These are phyloP conservation scores for Debaryomycetaceae sp. DNA, from an alignment of 1,139 yeast genomes.

Conservation along the genomic window DNA sequence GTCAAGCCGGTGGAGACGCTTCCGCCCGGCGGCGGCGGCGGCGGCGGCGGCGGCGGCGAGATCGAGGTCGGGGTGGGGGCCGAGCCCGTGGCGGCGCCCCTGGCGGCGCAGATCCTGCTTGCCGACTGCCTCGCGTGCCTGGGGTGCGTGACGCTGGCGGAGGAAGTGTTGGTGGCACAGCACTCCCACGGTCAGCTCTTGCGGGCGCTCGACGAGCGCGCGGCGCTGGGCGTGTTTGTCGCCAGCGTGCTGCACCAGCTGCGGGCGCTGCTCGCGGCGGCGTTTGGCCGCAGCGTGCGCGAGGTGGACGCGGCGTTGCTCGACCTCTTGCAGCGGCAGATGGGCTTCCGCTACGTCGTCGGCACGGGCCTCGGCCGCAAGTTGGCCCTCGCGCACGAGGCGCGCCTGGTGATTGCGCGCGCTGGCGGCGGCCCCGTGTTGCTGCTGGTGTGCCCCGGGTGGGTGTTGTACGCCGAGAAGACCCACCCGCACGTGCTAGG, in stretches of 20 bases:
- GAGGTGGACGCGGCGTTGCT: constrained; percentile 59
- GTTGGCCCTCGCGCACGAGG: constrained; percentile 59
- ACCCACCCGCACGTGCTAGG: constrained; percentile 85
- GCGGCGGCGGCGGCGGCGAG: constrained; percentile 25
- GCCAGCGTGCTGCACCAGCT: constrained; percentile 86
- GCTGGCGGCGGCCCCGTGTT: constrained; percentile 35
- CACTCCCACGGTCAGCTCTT: constrained; percentile 83
- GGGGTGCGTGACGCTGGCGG: constrained; percentile 96
- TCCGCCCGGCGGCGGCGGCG: constrained; percentile 17
- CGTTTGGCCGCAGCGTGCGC: constrained; percentile 50
- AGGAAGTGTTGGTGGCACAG: constrained; percentile 83
- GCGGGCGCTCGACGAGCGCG: constrained; percentile 45
- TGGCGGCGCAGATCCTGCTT: constrained; percentile 83
- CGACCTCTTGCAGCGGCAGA: constrained; percentile 50
- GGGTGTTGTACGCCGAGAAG: constrained; percentile 94
- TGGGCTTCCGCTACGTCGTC: constrained; percentile 72
- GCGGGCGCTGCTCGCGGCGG: constrained; percentile 75
- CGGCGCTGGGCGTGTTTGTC: constrained; percentile 44
- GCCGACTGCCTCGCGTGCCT: constrained; percentile 96
- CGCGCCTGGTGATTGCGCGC: constrained; percentile 32
- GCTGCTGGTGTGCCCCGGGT: constrained; percentile 87
- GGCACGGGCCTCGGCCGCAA: constrained; percentile 84
- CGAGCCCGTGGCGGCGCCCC: constrained; percentile 62
- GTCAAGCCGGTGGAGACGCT: constrained; percentile 69
- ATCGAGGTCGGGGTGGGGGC: constrained; percentile 63